phyloP scores from a whole-genome alignment of 2,329 filamentous ascomycete species.

The Domatiomyces catenatus region DNA sequence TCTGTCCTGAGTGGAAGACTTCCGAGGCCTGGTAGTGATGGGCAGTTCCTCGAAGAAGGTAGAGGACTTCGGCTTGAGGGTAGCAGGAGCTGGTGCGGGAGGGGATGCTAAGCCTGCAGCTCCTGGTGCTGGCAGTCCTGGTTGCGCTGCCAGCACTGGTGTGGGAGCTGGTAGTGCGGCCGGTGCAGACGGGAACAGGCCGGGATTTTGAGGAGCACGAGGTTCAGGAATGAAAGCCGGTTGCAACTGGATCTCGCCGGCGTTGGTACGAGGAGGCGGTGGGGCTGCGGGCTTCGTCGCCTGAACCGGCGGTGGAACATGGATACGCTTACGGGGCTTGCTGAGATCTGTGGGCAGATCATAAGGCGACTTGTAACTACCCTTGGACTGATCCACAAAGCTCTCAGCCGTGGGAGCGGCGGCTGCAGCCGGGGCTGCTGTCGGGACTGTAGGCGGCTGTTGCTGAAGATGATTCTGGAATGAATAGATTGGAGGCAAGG shows the following conservation, averaged over 20 bases:
- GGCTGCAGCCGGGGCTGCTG: too few species aligned
- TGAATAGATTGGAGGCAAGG: constrained; percentile 7
- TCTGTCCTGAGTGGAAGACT: constrained; percentile 29
- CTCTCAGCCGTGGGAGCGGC: constrained; percentile 46
- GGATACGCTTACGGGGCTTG: constrained; percentile 45
- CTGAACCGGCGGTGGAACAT: constrained; percentile 40
- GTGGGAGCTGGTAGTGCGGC: not conserved
- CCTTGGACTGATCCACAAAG: constrained; percentile 79
- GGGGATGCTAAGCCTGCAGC: constrained; percentile 6
- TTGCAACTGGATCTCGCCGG: constrained; percentile 23
- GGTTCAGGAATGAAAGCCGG: constrained; percentile 24
- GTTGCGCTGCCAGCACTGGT: too few species aligned
- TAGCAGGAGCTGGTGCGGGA: constrained; percentile 3
- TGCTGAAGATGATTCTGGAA: constrained; percentile 20
- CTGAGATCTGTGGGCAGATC: constrained; percentile 81
- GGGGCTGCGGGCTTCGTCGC: constrained; percentile 26
- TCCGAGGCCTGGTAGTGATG: constrained; percentile 44
- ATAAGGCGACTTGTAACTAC: constrained; percentile 85
- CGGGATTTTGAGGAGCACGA: constrained; percentile 1
- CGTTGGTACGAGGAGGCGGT: constrained; percentile 48
- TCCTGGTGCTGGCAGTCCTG: not conserved
- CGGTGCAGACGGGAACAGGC: not conserved
- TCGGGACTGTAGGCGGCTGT: constrained; percentile 20
- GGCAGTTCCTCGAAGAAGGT: constrained; percentile 71
- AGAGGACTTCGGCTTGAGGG: constrained; percentile 16